phyloP scores from a whole-genome alignment of 225 moss, liverwort and hornwort species.

The Lunularia cruciata region DNA sequence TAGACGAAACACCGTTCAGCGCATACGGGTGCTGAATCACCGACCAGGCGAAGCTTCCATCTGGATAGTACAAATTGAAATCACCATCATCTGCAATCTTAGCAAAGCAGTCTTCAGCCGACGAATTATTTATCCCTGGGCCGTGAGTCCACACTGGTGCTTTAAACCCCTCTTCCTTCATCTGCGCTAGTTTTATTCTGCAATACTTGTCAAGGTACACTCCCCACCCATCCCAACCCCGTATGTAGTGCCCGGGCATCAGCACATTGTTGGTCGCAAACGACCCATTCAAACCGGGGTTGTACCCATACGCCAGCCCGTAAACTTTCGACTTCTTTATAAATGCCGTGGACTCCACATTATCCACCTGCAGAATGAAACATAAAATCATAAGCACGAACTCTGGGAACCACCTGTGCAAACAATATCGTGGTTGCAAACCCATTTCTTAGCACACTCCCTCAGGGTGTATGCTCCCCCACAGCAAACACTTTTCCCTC shows the following conservation, averaged over 20 bases:
- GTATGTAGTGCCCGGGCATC: not conserved
- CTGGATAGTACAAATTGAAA: not conserved
- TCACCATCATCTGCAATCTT: conserved; percentile 9
- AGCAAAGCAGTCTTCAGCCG: not conserved
- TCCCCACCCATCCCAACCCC: conserved; percentile 16
- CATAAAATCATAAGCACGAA: no score
- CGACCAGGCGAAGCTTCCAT: not conserved
- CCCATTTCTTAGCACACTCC: no score
- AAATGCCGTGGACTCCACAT: no score
- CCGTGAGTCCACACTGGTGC: not conserved
- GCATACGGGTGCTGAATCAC: conserved; percentile 16
- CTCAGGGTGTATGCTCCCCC: no score
- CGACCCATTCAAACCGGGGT: not conserved
- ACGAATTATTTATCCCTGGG: not conserved
- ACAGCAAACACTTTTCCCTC: no score
- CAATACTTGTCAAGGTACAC: conserved; percentile 4
- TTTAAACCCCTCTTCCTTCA: not conserved
- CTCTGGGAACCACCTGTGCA: no score
- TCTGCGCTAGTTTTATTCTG: not conserved
- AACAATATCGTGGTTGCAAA: no score
- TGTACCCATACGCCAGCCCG: conserved; percentile 17
- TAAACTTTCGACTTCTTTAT: not conserved
- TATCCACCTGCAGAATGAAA: no score
- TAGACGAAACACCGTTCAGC: conserved; percentile 6
- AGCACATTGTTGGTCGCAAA: not conserved